A percentile compares a stretch with the other conserved stretches of the same genome.
These are phyloP conservation scores for Acidomyces sp. DNA, from an alignment of 495 filamentous ascomycete species.

Conservation along the genomic window DNA sequence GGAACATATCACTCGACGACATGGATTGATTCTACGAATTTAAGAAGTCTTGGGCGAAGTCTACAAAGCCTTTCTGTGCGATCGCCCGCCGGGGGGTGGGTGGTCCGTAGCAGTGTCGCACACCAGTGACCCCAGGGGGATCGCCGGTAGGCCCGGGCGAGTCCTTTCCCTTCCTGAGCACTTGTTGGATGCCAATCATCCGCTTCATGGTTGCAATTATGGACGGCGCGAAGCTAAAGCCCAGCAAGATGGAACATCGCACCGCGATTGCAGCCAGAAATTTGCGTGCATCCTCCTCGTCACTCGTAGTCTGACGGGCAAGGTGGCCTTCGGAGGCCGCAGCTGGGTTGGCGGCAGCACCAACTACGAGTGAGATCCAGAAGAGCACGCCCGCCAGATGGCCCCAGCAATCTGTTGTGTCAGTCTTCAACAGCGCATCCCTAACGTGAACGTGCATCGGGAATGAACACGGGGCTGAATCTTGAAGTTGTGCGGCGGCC, in stretches of 20 bases:
- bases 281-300: slow-evolving; percentile 19
- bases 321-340: neutral
- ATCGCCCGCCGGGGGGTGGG: neutral
- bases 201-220: slow-evolving; percentile 19
- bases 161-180: neutral
- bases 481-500: slow-evolving; percentile 18
- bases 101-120: neutral
- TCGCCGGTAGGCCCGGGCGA: neutral
- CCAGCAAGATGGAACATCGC: slow-evolving; percentile 22
- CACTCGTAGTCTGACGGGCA: slow-evolving; percentile 1
- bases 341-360: slow-evolving; percentile 18
- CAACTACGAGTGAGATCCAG: slow-evolving; percentile 22
- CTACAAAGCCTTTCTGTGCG: neutral
- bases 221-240: slow-evolving; percentile 22
- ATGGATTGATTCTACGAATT: too few species aligned
- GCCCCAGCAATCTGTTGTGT: slow-evolving; percentile 20
- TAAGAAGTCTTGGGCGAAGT: neutral
- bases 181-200: slow-evolving; percentile 17
- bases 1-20: too few species aligned
- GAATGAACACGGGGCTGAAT: slow-evolving; percentile 15
- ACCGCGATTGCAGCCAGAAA: slow-evolving; percentile 24
- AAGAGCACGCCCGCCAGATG: slow-evolving; percentile 26
- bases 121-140: neutral
- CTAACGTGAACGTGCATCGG: slow-evolving; percentile 7
- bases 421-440: slow-evolving; percentile 11